Base-by-base conservation (phyloP, 768 basidiomycete species). In the Clitopilus passeckerianus region DNA sequence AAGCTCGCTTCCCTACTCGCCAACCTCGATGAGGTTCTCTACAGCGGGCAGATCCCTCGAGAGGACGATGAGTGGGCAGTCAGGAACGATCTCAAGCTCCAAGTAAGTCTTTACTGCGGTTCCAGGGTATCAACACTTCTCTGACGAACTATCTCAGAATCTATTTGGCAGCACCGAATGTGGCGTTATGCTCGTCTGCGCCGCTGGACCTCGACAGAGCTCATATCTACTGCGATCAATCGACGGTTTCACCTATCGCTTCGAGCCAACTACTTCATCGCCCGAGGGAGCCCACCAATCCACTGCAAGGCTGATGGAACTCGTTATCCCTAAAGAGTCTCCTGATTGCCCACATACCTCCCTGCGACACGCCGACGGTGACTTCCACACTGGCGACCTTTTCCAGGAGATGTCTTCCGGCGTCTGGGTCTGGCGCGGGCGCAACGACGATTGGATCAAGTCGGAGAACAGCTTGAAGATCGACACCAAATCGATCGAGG, bases 121-220 rank as follows among this genome's bases (percentile, higher is more conserved):
- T 12, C 57, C 64, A 33, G 54, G 37, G 53, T 64, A 62, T 60
- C 53, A 61, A 60, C 75, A 62, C 74, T 60, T 44, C 65, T 67
- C 61, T 65, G 60, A 63, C 75, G 61, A 74, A 20, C 6, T 30
- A 27, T 41, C 54, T 57, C 72, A 89, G 86, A 92, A 91, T 68
- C 76, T 90, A 16, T 92, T 91, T 67, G 91, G 91, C 16, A 90
- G 84, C 70, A 93, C 91, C 1, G 91, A 93, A 76, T 82, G 87
- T 61, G 89, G 89, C 43, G 86, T 82, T 0, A 88, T 88, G 79
- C 74, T 93, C 57, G 68, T 85, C 24, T 86, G 88, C 12, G 65
- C 76, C 46, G 86, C 85, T 46, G 82, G 80, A 34, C 72, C 75
- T 57, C 84, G 80, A 37, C 74, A 72, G 53, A 76, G 82, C 60